Evolutionary conservation across 225 moss, liverwort and hornwort species (phyloP).

Genomic region (Bryum argenteum): DNA sequence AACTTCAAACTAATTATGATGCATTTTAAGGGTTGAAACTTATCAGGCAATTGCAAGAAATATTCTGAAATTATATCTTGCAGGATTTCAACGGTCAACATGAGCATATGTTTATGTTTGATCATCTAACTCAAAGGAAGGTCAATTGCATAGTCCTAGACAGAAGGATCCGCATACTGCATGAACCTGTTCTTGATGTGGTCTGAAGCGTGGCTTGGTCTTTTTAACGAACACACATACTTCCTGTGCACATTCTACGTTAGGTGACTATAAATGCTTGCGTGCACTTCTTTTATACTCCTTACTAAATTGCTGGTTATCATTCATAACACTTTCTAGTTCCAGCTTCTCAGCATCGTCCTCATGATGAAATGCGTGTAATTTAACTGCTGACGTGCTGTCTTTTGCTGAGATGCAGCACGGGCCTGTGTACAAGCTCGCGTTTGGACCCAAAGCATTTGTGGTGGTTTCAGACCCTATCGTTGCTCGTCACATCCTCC

Average conservation of each 20-base stretch:
- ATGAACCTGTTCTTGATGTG: too few relatives aligned
- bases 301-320: not conserved
- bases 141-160: not conserved
- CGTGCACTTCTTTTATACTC: not conserved
- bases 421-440: slow-evolving; percentile 94
- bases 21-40: not conserved
- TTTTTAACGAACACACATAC: too few relatives aligned
- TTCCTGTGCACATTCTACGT: too few relatives aligned
- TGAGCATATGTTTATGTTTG: slow-evolving; percentile 21
- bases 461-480: slow-evolving; percentile 95
- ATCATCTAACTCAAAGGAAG: not conserved
- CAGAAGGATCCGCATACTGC: too few relatives aligned
- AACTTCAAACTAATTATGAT: not conserved
- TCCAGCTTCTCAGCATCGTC: not conserved
- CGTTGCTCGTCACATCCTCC: slow-evolving; percentile 90
- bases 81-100: not conserved
- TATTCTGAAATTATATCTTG: not conserved
- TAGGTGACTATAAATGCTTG: too few relatives aligned
- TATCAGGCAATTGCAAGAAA: not conserved
- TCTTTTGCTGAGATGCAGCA: slow-evolving; percentile 57
- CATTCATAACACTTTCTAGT: not conserved
- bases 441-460: slow-evolving; percentile 98
- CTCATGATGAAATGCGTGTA: not conserved
- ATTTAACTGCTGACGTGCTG: slow-evolving; percentile 4
- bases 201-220: too few relatives aligned